Percentiles rank a stretch among this genome's conserved stretches.
These are phyloP conservation scores for Singerocomus rubriflavus DNA, from an alignment of 1,284 basidiomycete genomes.

Conservation along the genomic window DNA sequence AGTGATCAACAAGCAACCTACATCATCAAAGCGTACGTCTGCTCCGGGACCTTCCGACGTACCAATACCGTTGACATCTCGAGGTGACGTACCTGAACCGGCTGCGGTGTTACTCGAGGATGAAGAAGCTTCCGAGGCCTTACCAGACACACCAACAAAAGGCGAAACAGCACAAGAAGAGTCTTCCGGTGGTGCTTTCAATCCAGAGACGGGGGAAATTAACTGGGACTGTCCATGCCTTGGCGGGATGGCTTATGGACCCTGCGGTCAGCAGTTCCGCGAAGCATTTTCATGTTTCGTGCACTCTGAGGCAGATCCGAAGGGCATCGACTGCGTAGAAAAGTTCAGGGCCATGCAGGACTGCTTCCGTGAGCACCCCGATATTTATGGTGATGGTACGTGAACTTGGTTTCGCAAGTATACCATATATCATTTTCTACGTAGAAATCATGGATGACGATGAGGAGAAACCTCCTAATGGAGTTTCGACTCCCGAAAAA, in stretches of 20 bases:
- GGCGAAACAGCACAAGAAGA: conserved; percentile 32
- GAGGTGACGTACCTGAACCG: conserved; percentile 6
- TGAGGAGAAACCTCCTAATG: conserved; percentile 38
- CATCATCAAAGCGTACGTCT: not conserved
- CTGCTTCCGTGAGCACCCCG: conserved; percentile 95
- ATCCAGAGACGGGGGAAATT: conserved; percentile 96
- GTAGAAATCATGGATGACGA: conserved; percentile 63
- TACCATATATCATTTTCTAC: conserved; percentile 5
- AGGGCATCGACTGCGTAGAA: conserved; percentile 97
- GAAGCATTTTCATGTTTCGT: conserved; percentile 98
- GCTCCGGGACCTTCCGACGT: conserved; percentile 13
- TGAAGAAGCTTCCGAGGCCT: not conserved
- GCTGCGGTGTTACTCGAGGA: not conserved
- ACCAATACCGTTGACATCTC: conserved; percentile 3
- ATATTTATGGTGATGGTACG: conserved; percentile 90
- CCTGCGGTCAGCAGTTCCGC: conserved; percentile 92
- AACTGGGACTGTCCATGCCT: conserved; percentile 99
- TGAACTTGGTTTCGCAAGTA: conserved; percentile 12
- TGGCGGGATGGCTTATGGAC: conserved; percentile 97
- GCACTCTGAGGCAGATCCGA: conserved; percentile 91
- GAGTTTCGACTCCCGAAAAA: conserved; percentile 7
- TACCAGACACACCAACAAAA: conserved; percentile 16
- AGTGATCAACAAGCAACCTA: conserved; percentile 19
- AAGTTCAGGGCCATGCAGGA: conserved; percentile 98
- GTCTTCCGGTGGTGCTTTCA: conserved; percentile 57